Base-by-base conservation (phyloP, 768 basidiomycete genomes). In the Serendipita sp. region DNA sequence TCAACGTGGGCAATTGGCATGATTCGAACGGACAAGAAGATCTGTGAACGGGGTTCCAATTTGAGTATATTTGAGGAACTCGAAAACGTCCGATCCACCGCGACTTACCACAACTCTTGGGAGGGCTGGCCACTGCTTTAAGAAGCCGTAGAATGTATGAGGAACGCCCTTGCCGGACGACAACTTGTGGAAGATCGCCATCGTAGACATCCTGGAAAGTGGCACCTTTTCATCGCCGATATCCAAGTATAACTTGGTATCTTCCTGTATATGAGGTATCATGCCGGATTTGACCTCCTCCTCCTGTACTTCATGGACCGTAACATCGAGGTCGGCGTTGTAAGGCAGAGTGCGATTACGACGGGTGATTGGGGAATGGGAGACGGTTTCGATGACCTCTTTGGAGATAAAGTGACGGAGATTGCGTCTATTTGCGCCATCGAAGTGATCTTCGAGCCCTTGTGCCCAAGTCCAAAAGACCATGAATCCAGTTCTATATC, bases 101-200 rank as follows among this genome's bases (percentile, higher is more conserved):
- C 24, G 26, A 77, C 81, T 66, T 66, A 83, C 83, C 17, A 83
- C 79, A 28, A 86, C 77, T 2, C 77, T 75, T 34, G 85, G 85
- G n/a, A 88, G 75, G 17, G 83, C 78, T 22, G 84, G 84, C 81
- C 83, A 83, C 67, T 81, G 83, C 2, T 79, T 76, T 31, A 85
- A 72, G 69, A 85, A 83, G 1, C 79, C 81, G 76, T 78, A 75
- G 64, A 86, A 87, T 0, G 82, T 79, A 64, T 84, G 83, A 2
- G 85, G 85, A 5, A 82, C 80, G 42, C 84, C 83, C 50, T 74
- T 74, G 2, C 79, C 80, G 9, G 74, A 72, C 0, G 79, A 71
- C 38, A 79, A 70, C 70, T 82, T 82, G 68, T 83, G 81, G 70
- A 82, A 83, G 7, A 84, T 72, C 3, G 82, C 80, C 64, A 79